Evolutionary conservation across 495 filamentous ascomycete species (phyloP), one percentile per base, ranked within the genome.

Genomic region (Xylaria scruposa): DNA sequence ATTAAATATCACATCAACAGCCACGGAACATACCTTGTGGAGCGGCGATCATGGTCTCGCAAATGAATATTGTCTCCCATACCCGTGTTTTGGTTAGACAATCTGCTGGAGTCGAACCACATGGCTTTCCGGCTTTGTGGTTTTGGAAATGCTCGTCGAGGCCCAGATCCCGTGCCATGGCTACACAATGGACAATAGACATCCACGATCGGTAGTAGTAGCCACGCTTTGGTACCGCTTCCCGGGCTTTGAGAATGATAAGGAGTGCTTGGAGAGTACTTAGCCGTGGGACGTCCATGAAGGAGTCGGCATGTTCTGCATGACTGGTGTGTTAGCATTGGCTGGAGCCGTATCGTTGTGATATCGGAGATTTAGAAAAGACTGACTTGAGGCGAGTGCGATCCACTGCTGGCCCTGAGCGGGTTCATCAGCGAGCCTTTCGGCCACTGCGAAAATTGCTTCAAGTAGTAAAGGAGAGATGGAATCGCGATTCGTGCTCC

Each of bases 181-280:
- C 90, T 29, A 97, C 91, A 67, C 95, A 91, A 53, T 93, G 94
- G 67, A 97, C 95, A 59, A 98, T 90, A 8, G 93, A 97, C 89
- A 97, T 97, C 96, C 96, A 99, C 13, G 96, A 99, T 31, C 96
- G 90, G 78, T 95, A 98, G 81, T 96, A 99, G 79, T 99, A 99
- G 1, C 96, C 96, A 75, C 94, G 90, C 78, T 96, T 96, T 2
- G 97, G 97, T 13, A 91, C 89, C 40, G 93, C 91, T 79, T 99
- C 96, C 72, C 95, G 87, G 2, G 96, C 97, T 83, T 99, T 99
- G 21, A 97, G 79, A 49, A 98, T 83, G 42, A 99, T 89, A 63
- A 98, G 84, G 68, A 97, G 82, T 1, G 94, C 97, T 81, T 99
- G 96, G 17, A 99, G 91, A 5, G 96, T 99, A 78, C 95, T 98